A percentile compares a stretch with the other conserved stretches of the same genome.
Evolutionary conservation across 306 rosid genomes (phyloP).

Genomic region (Sophora flavescens): DNA sequence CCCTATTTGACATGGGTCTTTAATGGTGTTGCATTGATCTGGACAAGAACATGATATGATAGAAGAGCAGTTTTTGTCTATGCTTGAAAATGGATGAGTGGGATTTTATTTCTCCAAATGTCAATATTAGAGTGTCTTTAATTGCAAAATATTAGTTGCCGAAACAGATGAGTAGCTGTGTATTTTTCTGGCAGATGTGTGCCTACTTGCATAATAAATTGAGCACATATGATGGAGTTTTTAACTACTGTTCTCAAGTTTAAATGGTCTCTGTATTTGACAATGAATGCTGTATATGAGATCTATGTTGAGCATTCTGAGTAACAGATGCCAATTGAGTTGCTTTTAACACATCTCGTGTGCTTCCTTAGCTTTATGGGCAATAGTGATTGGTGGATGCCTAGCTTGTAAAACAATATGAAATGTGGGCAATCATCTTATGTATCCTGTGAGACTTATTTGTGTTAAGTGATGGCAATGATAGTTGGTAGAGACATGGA

Average conservation of each 20-base stretch:
- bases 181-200: background rate
- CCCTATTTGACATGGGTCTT: background rate
- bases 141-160: background rate
- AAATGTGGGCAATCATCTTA: conserved; percentile 5
- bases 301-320: background rate
- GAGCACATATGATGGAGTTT: background rate
- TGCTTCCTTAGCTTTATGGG: conserved; percentile 20
- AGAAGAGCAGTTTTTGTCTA: background rate
- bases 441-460: background rate
- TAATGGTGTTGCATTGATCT: background rate
- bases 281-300: background rate
- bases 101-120: background rate
- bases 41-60: background rate
- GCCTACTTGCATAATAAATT: background rate
- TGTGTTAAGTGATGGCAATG: conserved; percentile 11
- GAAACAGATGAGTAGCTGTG: background rate
- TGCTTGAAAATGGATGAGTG: background rate
- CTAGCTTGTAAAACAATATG: conserved; percentile 21
- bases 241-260: background rate
- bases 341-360: background rate
- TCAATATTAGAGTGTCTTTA: background rate
- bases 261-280: background rate
- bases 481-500: background rate
- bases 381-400: background rate
- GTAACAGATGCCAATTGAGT: background rate